These are phyloP conservation scores for Xylaria grammica DNA, from an alignment of 495 filamentous ascomycete species.

Conservation along the genomic window DNA sequence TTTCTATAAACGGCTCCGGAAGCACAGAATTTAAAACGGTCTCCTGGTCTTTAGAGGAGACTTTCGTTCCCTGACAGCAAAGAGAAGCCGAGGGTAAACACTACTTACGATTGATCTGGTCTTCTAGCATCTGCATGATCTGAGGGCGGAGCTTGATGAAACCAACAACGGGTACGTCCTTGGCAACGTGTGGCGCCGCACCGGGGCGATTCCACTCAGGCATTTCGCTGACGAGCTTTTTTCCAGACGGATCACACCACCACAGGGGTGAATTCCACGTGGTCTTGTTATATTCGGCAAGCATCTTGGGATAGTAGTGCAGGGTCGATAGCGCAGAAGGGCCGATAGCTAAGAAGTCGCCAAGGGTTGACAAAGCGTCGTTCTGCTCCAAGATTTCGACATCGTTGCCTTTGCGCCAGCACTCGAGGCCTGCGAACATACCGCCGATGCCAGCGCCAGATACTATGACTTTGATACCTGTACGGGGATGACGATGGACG, in stretches of 20 bases:
- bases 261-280: conserved; percentile 32
- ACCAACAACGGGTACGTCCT: conserved; percentile 11
- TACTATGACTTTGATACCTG: conserved; percentile 59
- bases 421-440: conserved; percentile 63
- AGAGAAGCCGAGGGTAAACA: not conserved
- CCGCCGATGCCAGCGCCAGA: conserved; percentile 65
- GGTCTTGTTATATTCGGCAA: conserved; percentile 42
- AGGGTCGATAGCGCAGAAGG: conserved; percentile 39
- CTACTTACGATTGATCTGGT: conserved; percentile 16
- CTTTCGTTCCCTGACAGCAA: not conserved
- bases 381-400: conserved; percentile 57
- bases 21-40: not conserved
- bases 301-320: conserved; percentile 53
- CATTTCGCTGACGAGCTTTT: conserved; percentile 9
- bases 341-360: conserved; percentile 51
- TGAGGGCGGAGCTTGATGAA: not conserved
- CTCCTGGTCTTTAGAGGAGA: not conserved
- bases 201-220: conserved; percentile 25
- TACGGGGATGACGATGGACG: conserved; percentile 30
- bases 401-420: conserved; percentile 62
- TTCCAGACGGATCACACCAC: conserved; percentile 7
- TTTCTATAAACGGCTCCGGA: not conserved
- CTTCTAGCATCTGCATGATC: not conserved
- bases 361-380: conserved; percentile 32
- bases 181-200: conserved; percentile 6